Conservation (phyloP, 345 rosid genomes). For the Euphorbia tirucalli region DNA sequence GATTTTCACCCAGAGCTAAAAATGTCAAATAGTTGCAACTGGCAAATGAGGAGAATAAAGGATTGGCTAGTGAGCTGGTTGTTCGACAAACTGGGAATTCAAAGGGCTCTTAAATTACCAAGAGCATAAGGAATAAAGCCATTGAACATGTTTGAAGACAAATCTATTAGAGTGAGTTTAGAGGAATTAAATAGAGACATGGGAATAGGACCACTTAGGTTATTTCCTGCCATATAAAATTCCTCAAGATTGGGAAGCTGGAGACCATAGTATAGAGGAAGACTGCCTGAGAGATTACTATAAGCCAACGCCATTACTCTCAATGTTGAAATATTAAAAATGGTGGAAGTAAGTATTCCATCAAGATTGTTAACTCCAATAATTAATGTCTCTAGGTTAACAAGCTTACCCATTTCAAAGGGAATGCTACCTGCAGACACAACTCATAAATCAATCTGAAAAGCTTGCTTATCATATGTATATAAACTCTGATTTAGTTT, state of each 20-base stretch:
- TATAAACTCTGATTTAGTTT: too few species aligned
- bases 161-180: background rate
- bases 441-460: too few species aligned
- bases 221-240: background rate
- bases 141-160: background rate
- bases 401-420: background rate
- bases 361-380: background rate
- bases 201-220: background rate
- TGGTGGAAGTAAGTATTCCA: background rate
- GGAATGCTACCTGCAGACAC: background rate
- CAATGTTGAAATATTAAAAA: background rate
- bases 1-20: background rate
- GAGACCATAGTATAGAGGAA: background rate
- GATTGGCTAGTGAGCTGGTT: background rate
- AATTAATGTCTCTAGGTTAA: background rate
- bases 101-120: background rate
- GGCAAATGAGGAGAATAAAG: background rate
- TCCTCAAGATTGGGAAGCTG: background rate
- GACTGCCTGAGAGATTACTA: background rate
- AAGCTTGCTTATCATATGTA: too few species aligned
- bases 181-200: background rate
- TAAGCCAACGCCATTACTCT: background rate
- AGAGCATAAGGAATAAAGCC: background rate
- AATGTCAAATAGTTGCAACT: background rate
- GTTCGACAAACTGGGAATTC: background rate